Evolutionary conservation across 345 rosid species (phyloP).

Genomic region (Acer yangbiense): DNA sequence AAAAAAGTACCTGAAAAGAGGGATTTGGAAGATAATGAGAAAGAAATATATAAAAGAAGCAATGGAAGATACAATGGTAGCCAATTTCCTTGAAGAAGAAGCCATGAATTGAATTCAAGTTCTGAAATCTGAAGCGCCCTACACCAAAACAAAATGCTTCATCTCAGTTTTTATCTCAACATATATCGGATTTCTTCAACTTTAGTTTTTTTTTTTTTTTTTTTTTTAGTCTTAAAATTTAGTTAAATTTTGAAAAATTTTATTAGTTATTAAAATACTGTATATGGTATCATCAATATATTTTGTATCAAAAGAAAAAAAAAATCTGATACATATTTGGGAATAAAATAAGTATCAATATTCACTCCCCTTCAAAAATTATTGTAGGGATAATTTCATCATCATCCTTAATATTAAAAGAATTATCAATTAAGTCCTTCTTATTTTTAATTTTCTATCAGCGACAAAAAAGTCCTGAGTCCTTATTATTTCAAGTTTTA

Average conservation of each 20-base stretch:
- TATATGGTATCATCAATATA: not conserved
- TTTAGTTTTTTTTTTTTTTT: too few species aligned
- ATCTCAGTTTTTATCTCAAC: not conserved
- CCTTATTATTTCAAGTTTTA: too few species aligned
- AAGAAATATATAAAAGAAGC: constrained; percentile 47
- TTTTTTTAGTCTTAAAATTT: not conserved
- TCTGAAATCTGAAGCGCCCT: constrained; percentile 4
- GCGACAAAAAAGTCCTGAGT: too few species aligned
- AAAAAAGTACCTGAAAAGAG: constrained; percentile 75
- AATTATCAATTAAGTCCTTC: too few species aligned
- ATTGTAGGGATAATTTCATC: too few species aligned
- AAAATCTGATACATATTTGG: not conserved
- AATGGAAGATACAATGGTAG: constrained; percentile 49
- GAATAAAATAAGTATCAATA: not conserved
- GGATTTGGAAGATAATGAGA: constrained; percentile 72
- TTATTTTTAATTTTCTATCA: too few species aligned
- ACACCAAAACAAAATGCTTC: not conserved
- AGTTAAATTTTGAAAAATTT: not conserved
- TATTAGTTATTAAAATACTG: too few species aligned
- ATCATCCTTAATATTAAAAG: too few species aligned
- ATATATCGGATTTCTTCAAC: too few species aligned
- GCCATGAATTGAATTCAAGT: constrained; percentile 29
- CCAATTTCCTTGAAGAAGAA: constrained; percentile 64
- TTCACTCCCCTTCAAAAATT: too few species aligned
- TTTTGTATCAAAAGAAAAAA: too few species aligned